Percentiles rank a stretch among this genome's conserved stretches.
These are phyloP conservation scores for Chimonanthus salicifolius DNA, from an alignment of 164 flowering plant genomes.

Conservation along the genomic window DNA sequence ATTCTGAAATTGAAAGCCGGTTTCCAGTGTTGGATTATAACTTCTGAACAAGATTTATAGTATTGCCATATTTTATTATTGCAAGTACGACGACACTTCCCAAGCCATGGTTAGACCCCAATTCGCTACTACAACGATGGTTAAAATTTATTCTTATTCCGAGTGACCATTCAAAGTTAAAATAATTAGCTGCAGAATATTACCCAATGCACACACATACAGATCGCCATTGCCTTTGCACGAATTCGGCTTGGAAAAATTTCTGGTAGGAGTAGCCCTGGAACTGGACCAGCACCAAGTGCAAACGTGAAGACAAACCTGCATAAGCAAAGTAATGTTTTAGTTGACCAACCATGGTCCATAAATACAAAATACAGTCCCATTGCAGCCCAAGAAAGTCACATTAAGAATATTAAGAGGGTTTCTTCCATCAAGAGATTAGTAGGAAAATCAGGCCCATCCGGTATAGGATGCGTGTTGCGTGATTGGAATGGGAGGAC, in stretches of 20 bases:
- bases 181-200: constrained; percentile 12
- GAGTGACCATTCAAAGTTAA: not conserved
- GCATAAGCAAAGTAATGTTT: constrained; percentile 21
- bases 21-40: too few species aligned
- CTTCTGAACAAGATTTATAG: too few species aligned
- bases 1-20: too few species aligned
- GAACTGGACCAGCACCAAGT: constrained; percentile 95
- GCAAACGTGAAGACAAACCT: constrained; percentile 91
- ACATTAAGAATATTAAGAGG: not conserved
- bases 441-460: too few species aligned
- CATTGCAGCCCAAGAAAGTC: not conserved
- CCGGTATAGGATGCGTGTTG: too few species aligned
- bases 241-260: constrained; percentile 78
- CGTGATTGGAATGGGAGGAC: too few species aligned
- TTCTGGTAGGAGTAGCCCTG: constrained; percentile 86
- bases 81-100: too few species aligned
- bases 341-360: not conserved
- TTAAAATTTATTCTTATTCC: too few species aligned
- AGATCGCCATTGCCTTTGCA: constrained; percentile 92
- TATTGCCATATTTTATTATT: too few species aligned
- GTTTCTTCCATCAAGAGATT: too few species aligned
- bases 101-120: too few species aligned
- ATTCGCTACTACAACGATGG: too few species aligned
- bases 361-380: not conserved
- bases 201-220: constrained; percentile 98